Evolutionary conservation across 2,329 filamentous ascomycete species (phyloP), one percentile per base, ranked within the genome.

Genomic region (Trichoderma cornu-damae): DNA sequence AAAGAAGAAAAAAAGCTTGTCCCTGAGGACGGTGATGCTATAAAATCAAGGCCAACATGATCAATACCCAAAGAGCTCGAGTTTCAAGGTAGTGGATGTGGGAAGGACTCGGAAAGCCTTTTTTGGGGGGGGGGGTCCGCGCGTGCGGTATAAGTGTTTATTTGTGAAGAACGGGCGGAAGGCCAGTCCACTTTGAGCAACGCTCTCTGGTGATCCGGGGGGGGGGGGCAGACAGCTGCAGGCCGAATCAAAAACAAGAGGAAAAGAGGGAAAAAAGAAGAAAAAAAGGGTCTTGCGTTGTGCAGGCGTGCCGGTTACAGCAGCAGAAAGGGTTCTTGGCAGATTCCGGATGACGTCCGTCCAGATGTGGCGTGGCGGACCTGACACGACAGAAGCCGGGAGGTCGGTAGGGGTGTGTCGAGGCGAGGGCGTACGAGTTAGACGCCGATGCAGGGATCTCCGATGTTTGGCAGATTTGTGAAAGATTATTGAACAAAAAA

Each of bases 11-110:
- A 52, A 20, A 53, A 30, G 14, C 61, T 63, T 67, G 70, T 72
- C 70, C 71, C 70, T 70, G 66, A 68, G 71, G 71, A 73, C 70
- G 53, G 65, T 63, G 28, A 56, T 69, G 71, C 65, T 73, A 73
- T 73, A 73, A 73, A 46, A 63, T 64, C 58, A 60, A 54, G 60
- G 60, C 63, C 58, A 63, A 69, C 71, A 73, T 73, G 59, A 61
- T 73, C 63, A 64, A 68, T 61, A 63, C 60, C 51, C 54, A 62
- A 60, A 51, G 49, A 49, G 37, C n/a, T 38, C 42, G 18, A 59
- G 48, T 66, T n/a, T n/a, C 60, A 62, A 68, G 63, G 68, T 67
- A 66, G 68, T 65, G 65, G 62, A 65, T 54, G 48, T 43, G 40
- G 30, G 47, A 26, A 58, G 18, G 30, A 40, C 58, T 48, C 40